Base-by-base conservation (phyloP, 129 eudicot genomes). In the Flaveria bidentis region DNA sequence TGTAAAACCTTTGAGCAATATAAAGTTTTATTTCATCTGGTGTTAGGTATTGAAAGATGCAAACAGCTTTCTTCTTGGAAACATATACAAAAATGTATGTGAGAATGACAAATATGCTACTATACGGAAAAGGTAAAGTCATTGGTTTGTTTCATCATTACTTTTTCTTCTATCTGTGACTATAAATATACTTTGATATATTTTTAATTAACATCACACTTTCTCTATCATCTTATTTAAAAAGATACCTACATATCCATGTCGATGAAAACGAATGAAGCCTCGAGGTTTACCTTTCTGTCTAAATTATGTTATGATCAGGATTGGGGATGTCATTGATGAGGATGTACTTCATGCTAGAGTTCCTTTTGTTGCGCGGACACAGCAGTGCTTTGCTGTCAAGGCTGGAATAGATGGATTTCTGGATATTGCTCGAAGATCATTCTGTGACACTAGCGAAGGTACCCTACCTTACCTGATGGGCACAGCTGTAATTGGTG, bases 321-420 rank as follows among this genome's bases (percentile, higher is more conserved):
- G 98, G 86, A 89, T 95, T 77, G 97, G 93, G 45, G 96, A 91
- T 84, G 96, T 86, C 84, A 95, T 95, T 52, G 99, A 95, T 60
- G 96, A 91, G 78, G 99, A 95, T 79, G 97, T 95, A 68, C 92
- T 87, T 71, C 92, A 91, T 69, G 90, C 99, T 78, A 87, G 97
- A 33, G 94, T 85, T 76, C 93, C 99, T 67, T 91, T 95, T 85
- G 92, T 95, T 87, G 99, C 99, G n/a, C 86, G 96, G 28, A 95
- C 97, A 42, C 99, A 95, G 78, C 99, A 95, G 88, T 95, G 97
- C 65, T 95, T 95, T 85, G 97, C 99, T 80, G 92, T 95, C 44
- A 95, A 95, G 87, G 97, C 97, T 45, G 99, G 99, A 85, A 91
- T 87, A 69, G 99, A 95, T 80, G 99, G 97, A 70, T 82, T 87